Base-by-base conservation (phyloP, 768 basidiomycete genomes). In the Mycena indigotica region DNA sequence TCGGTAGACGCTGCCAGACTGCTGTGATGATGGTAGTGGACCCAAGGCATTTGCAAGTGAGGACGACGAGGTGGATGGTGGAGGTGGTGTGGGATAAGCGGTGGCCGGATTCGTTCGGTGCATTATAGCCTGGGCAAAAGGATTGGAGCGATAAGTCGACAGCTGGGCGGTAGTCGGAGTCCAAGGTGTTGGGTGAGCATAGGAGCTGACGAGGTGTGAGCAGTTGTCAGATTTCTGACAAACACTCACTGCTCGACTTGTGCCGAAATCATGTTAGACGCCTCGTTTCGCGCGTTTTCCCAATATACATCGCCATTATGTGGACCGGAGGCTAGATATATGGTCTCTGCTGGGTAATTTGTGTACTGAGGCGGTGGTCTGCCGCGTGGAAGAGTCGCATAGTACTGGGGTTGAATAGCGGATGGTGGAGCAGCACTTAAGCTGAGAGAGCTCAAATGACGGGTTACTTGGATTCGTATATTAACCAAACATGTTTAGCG, bases 21-120 rank as follows among this genome's bases (percentile, higher is more conserved):
- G 61, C 23, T n/a, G n/a, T n/a, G n/a, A n/a, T n/a, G 53, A 28
- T 28, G 66, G 56, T 53, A 38, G 51, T 51, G 58, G 65, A 4
- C 87, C 88, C 23, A 93, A 80, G 3, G 91, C 91, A 68, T 79
- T 79, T 4, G 90, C 89, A 55, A 91, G 81, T 13, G 90, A 91
- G 1, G 89, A 88, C 1, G 80, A 83, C n/a, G 79, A 75, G 32
- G 75, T 80, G 38, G 88, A 80, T 1, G 87, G 86, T 17, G 84
- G 84, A 1, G 88, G 86, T 23, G 86, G 87, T 2, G 89, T 89
- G 2, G 88, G 89, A 72, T 91, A 91, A 2, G 84, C 79, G 3
- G 79, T 75, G 17, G 78, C 77, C n/a, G 88, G 85, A 3, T 77
- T 70, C 28, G 82, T 80, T 15, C 82, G 82, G 55, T 87, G 87